Percentiles rank a stretch among this genome's conserved stretches.
phyloP scores from a whole-genome alignment of 73 alveolate species.

The Paramecium caudatum region DNA sequence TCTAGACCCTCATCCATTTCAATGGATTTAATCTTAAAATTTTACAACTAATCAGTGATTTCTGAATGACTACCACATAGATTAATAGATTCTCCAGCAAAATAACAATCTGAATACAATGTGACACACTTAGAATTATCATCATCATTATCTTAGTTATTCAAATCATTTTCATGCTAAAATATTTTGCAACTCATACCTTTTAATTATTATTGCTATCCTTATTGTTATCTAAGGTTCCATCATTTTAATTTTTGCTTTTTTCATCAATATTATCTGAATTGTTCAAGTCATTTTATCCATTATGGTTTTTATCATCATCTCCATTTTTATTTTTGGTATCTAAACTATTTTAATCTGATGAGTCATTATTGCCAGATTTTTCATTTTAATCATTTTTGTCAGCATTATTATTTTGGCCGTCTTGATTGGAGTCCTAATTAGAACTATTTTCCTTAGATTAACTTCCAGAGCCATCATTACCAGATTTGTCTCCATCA shows the following conservation, averaged over 20 bases:
- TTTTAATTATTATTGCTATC: no score
- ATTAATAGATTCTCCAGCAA: background rate
- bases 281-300: background rate
- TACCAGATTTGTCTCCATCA: no score
- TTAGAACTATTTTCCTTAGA: background rate
- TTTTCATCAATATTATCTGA: background rate
- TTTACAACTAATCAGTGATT: background rate
- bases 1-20: constrained; percentile 48
- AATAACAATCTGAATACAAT: constrained; percentile 26
- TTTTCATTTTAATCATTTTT: background rate
- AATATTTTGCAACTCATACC: no score
- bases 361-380: background rate
- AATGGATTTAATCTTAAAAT: constrained; percentile 8
- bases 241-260: background rate
- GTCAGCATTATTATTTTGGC: background rate
- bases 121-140: background rate
- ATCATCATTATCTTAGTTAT: no score
- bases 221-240: no score
- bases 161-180: no score
- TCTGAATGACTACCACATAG: constrained; percentile 46
- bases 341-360: background rate
- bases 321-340: background rate
- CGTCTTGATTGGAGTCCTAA: background rate
- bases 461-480: background rate
- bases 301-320: background rate